Percentiles rank a stretch among this genome's conserved stretches.
Conservation (phyloP, 2,329 filamentous ascomycete species). For the Aureobasidium mangrovei region DNA sequence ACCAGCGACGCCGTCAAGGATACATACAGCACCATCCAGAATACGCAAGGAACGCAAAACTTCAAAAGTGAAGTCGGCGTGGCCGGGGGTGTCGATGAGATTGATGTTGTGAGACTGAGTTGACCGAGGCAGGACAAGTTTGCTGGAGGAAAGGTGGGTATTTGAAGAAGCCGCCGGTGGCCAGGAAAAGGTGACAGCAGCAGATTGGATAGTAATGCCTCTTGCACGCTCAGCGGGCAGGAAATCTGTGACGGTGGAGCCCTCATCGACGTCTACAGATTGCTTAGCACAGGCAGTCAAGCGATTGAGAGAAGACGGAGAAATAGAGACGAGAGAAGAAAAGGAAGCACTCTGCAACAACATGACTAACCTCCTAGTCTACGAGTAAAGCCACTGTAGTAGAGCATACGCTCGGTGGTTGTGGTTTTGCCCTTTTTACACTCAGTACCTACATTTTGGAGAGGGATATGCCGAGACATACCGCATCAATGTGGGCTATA, state of each 20-base stretch:
- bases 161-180: conserved; percentile 45
- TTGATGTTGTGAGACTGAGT: conserved; percentile 64
- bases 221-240: conserved; percentile 83
- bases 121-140: conserved; percentile 37
- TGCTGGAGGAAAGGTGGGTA: conserved; percentile 9
- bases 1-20: conserved; percentile 83
- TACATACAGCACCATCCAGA: conserved; percentile 83
- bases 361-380: conserved; percentile 60
- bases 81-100: conserved; percentile 90
- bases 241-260: conserved; percentile 95
- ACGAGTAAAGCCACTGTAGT: conserved; percentile 82
- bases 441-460: conserved; percentile 14
- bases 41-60: conserved; percentile 84
- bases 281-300: neutral
- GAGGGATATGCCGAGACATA: conserved; percentile 27
- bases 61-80: conserved; percentile 96
- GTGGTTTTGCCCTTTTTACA: conserved; percentile 73
- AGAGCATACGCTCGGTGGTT: conserved; percentile 98
- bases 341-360: neutral
- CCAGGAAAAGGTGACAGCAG: conserved; percentile 92
- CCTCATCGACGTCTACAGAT: conserved; percentile 73
- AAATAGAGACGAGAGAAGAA: conserved; percentile 5
- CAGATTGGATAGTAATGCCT: conserved; percentile 96
- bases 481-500: conserved; percentile 95
- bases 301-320: neutral